phyloP scores from a whole-genome alignment of 2,329 filamentous ascomycete species.

The Orbilia javanica region DNA sequence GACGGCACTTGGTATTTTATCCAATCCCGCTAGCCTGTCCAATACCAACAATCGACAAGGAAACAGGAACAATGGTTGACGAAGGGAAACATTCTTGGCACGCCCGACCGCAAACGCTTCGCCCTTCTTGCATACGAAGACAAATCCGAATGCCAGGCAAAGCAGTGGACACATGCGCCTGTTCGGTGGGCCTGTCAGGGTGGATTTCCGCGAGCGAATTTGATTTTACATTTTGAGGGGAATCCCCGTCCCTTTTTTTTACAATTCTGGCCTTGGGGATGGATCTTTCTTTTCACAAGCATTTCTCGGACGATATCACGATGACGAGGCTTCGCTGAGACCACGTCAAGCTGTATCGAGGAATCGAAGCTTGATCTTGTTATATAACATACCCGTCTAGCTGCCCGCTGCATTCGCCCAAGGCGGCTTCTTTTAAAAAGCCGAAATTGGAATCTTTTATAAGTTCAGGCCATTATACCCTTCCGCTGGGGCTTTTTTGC shows the following conservation, averaged over 20 bases:
- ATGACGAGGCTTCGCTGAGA: slow-evolving; percentile 45
- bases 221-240: neutral
- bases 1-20: neutral
- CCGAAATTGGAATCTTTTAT: neutral
- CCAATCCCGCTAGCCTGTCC: neutral
- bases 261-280: slow-evolving; percentile 2
- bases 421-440: slow-evolving; percentile 1
- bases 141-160: slow-evolving; percentile 23
- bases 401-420: neutral
- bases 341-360: slow-evolving; percentile 30
- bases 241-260: slow-evolving; percentile 12
- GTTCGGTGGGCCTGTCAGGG: neutral
- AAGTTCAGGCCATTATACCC: slow-evolving; percentile 5
- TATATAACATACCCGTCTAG: slow-evolving; percentile 21
- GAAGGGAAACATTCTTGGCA: slow-evolving; percentile 19
- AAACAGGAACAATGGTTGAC: neutral
- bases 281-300: slow-evolving; percentile 1
- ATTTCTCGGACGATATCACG: slow-evolving; percentile 15
- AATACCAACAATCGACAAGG: neutral
- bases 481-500: neutral
- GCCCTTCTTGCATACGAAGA: slow-evolving; percentile 32
- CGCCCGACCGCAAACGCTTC: slow-evolving; percentile 28
- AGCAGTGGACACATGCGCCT: neutral
- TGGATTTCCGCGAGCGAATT: slow-evolving; percentile 3
- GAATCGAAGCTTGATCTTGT: neutral